Base-by-base conservation (phyloP, 2,329 filamentous ascomycete species). In the Fusarium sp. region DNA sequence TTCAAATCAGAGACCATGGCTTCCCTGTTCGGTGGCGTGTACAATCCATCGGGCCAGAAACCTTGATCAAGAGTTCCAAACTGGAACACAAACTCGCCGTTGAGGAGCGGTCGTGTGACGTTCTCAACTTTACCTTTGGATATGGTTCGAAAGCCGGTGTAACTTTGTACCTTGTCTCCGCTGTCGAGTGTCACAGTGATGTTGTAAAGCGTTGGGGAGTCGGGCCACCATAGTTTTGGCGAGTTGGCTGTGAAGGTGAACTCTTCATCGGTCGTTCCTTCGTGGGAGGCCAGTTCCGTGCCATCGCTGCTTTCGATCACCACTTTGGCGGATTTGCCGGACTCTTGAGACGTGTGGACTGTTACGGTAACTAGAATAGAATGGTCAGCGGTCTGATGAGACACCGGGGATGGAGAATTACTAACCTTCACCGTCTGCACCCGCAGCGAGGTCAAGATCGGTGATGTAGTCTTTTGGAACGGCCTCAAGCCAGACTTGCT, bases 1-100 rank as follows among this genome's bases (percentile, higher is more conserved):
- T 91, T 78, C 18, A 94, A 77, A 74, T 94, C 92, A 62, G 87
- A 93, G 0, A 89, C 83, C 90, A 94, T 91, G 0, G 91, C 92
- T 70, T 93, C 90, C 7, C 85, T 83, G 14, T 85, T 93, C 0
- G 92, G 92, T 1, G 92, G 87, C 0, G 87, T 87, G 77, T 93
- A 88, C 7, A 93, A 82, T 0, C 92, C 92, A 76, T 93, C 91
- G 0, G 91, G 91, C 91, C 91, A 93, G 79, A 85, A 93, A 0
- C 92, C 92, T 75, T 94, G 92, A 65, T 94, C 92, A 1, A 94
- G 84, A 0, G 91, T 91, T 7, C 91, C 91, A 58, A 93, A 91
- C 47, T 88, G 85, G 79, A 93, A 94, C 18, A 90, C 83, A 44
- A 92, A 92, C 61, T 92, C 84, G n/a, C 90, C 91, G 70, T 94